Percentiles rank a stretch among this genome's conserved stretches.
Conservation (phyloP, 352 stramenopile genomes). For the Aphanomyces astaci region DNA sequence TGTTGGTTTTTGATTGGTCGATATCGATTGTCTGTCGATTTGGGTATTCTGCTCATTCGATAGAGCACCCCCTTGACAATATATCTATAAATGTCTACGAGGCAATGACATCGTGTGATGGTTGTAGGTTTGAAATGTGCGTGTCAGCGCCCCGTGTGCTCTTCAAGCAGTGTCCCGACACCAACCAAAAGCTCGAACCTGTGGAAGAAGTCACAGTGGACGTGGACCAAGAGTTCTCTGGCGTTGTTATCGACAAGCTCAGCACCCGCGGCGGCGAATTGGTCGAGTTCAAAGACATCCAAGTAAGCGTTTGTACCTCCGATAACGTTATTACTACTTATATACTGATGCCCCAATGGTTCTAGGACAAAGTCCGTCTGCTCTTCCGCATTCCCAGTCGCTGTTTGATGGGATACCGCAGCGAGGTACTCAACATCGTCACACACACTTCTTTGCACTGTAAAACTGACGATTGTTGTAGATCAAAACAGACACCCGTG, state of each 20-base stretch:
- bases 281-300: constrained; percentile 87
- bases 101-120: neutral
- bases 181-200: constrained; percentile 78
- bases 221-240: constrained; percentile 93
- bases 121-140: constrained; percentile 89
- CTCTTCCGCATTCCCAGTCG: constrained; percentile 95
- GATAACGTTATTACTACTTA: too few relatives aligned
- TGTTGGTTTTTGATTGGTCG: too few relatives aligned
- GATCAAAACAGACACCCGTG: constrained; percentile 93
- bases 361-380: constrained; percentile 86
- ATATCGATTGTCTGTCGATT: too few relatives aligned
- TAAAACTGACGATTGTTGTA: constrained; percentile 30
- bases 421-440: constrained; percentile 34
- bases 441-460: constrained; percentile 8
- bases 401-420: constrained; percentile 95
- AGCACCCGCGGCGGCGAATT: constrained; percentile 90
- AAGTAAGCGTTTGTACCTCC: neutral
- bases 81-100: too few relatives aligned
- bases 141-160: constrained; percentile 95
- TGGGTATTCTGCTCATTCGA: too few relatives aligned
- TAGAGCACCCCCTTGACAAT: too few relatives aligned
- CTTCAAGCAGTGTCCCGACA: constrained; percentile 81
- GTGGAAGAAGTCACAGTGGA: constrained; percentile 94
- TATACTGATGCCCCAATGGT: neutral
- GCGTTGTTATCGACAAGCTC: constrained; percentile 96